Percentiles rank a stretch among this genome's conserved stretches.
phyloP scores from a whole-genome alignment of 176 grass and related monocot species.

The Paspalum notatum region DNA sequence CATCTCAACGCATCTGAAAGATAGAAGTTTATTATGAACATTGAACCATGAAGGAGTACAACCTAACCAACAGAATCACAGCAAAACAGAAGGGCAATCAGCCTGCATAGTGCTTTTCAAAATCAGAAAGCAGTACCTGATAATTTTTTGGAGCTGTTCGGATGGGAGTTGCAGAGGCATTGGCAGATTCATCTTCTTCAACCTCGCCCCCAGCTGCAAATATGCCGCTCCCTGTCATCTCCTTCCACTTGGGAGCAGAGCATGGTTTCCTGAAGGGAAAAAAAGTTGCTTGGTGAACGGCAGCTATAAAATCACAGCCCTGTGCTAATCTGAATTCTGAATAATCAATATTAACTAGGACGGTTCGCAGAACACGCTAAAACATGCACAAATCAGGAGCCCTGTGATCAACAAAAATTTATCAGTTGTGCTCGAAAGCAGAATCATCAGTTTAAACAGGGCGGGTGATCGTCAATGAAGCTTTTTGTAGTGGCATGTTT shows the following conservation, averaged over 20 bases:
- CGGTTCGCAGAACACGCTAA: neutral
- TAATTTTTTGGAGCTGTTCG: conserved; percentile 61
- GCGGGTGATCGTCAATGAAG: neutral
- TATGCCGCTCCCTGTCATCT: conserved; percentile 97
- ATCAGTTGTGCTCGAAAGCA: neutral
- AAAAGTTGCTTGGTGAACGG: neutral
- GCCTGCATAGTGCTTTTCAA: neutral
- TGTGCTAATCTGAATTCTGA: neutral
- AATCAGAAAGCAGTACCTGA: conserved; percentile 52
- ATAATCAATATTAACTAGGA: neutral
- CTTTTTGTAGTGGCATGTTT: too few species aligned
- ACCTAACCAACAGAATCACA: neutral
- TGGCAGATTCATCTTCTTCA: conserved; percentile 55
- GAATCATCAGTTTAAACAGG: neutral
- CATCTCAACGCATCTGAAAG: conserved; percentile 1
- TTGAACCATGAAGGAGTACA: neutral
- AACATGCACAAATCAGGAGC: neutral
- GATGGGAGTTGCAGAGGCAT: conserved; percentile 54
- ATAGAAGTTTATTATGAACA: neutral
- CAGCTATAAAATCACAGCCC: too few species aligned
- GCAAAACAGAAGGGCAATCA: neutral
- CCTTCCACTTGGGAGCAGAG: conserved; percentile 92
- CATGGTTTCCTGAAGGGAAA: conserved; percentile 78
- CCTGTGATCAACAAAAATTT: neutral
- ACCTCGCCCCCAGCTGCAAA: conserved; percentile 65